Evolutionary conservation across 441 rosid species (phyloP), one percentile per base, ranked within the genome.

Genomic region (Sinapis alba): DNA sequence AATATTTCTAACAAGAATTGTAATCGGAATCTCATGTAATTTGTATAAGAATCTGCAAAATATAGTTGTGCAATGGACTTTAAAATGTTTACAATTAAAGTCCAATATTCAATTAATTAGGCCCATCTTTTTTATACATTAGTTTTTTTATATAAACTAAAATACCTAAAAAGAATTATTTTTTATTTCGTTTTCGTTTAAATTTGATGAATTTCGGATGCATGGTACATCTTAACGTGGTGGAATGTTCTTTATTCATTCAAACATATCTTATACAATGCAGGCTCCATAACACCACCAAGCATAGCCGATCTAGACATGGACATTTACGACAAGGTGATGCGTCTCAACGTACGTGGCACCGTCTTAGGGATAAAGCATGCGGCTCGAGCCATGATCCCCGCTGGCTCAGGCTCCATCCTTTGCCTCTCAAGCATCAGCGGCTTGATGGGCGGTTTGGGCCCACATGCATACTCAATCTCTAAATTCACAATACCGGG

Each of bases 311-410:
- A 81, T 47, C 26, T 65, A 32, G 73, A 76, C 73, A 79, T 68
- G 53, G 73, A 68, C 21, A 28, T 63, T 27, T 84, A 75, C 79
- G 84, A 84, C 67, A 80, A 74, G n/a, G 84, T 83, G 15, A 68
- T 86, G 30, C 58, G 71, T 19, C 66, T 84, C 19, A 81, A 84
- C 56, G 72, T 81, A 6, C 62, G 77, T 8, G 83, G 86, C 13
- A 81, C 74, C 10, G 70, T 84, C 76, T 57, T 84, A 32, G 84
- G 85, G n/a, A 76, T 78, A 43, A 86, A 86, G 43, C 85, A 86
- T 28, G 90, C 86, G 0, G 78, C 90, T 4, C 67, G 83, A 41
- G 82, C 78, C 15, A 86, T 86, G 88, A 74, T 84, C 67, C 74
- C 85, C 0, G 47, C 79, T 6, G 78, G 65, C 12, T 50, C 73